Evolutionary conservation across 805 yeast genomes (phyloP).

Genomic region (Kuraishia hungarica): DNA sequence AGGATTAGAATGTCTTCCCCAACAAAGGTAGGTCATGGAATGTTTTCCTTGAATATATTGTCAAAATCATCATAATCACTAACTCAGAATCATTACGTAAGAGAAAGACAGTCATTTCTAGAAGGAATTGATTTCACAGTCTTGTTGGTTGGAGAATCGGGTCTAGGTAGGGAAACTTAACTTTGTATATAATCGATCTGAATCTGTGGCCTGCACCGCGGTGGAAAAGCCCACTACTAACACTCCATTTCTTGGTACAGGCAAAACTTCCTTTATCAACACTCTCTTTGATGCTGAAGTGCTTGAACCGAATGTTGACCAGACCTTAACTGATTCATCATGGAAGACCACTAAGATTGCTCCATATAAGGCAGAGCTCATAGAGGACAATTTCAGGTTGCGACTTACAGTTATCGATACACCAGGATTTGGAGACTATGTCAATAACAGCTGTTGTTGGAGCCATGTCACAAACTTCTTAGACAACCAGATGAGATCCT

Average conservation of each 20-base stretch:
- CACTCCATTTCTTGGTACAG: conserved; percentile 16
- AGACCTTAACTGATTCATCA: conserved; percentile 24
- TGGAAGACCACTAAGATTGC: conserved; percentile 23
- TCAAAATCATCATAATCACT: neutral
- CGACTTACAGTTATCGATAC: conserved; percentile 60
- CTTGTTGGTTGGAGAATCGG: conserved; percentile 82
- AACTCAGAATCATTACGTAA: neutral
- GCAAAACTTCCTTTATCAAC: conserved; percentile 73
- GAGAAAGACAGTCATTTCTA: neutral
- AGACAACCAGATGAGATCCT: conserved; percentile 67
- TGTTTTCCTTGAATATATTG: neutral
- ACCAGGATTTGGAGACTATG: conserved; percentile 67
- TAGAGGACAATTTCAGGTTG: conserved; percentile 51
- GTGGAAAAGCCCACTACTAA: too few relatives aligned
- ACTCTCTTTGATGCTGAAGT: conserved; percentile 56
- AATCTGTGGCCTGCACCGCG: too few relatives aligned
- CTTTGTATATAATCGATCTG: neutral
- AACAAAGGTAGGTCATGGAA: neutral
- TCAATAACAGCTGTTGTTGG: conserved; percentile 63
- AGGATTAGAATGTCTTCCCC: neutral
- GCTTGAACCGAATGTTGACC: conserved; percentile 23
- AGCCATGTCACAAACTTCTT: conserved; percentile 61
- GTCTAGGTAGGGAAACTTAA: conserved; percentile 46
- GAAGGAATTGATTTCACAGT: conserved; percentile 71
- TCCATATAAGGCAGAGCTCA: conserved; percentile 38